Evolutionary conservation across 768 basidiomycete genomes (phyloP).

Genomic region (Termitomyces sp.): DNA sequence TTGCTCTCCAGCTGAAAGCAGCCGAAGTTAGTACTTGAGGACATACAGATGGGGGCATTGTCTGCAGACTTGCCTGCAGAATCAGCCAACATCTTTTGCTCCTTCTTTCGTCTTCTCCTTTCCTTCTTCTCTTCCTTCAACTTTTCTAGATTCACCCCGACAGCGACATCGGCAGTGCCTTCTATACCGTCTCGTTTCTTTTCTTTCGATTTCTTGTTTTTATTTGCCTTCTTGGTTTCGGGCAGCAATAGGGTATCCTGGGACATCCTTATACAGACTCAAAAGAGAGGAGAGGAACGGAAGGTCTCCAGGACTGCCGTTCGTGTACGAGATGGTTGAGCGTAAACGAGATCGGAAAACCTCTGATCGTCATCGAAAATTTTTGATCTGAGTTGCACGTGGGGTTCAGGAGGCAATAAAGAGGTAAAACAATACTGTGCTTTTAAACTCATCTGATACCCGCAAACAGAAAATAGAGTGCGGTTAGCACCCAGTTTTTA

Average conservation of each 20-base stretch:
- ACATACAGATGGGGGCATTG: neutral
- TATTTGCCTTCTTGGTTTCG: conserved; percentile 19
- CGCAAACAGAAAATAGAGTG: neutral
- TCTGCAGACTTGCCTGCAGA: conserved; percentile 16
- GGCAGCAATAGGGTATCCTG: conserved; percentile 16
- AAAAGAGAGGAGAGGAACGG: neutral
- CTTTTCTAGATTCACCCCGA: conserved; percentile 15
- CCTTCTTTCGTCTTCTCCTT: conserved; percentile 19
- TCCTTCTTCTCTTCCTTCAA: conserved; percentile 9
- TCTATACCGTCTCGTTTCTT: conserved; percentile 7
- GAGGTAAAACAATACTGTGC: no score
- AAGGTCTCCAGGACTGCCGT: neutral
- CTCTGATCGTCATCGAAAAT: conserved; percentile 5
- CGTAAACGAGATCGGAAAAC: neutral
- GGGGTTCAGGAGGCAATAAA: neutral
- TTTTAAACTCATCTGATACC: no score
- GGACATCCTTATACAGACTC: conserved; percentile 17
- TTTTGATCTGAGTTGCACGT: conserved; percentile 7
- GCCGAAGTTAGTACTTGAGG: neutral
- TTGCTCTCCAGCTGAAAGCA: neutral
- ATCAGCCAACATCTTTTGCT: conserved; percentile 12
- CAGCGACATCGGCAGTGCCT: conserved; percentile 4
- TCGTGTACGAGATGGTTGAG: neutral
- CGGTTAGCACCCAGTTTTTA: no score
- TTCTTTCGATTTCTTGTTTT: conserved; percentile 19